Percentiles rank a stretch among this genome's conserved stretches.
phyloP scores from a whole-genome alignment of 2,329 filamentous ascomycete genomes.

The Dothistroma pini region DNA sequence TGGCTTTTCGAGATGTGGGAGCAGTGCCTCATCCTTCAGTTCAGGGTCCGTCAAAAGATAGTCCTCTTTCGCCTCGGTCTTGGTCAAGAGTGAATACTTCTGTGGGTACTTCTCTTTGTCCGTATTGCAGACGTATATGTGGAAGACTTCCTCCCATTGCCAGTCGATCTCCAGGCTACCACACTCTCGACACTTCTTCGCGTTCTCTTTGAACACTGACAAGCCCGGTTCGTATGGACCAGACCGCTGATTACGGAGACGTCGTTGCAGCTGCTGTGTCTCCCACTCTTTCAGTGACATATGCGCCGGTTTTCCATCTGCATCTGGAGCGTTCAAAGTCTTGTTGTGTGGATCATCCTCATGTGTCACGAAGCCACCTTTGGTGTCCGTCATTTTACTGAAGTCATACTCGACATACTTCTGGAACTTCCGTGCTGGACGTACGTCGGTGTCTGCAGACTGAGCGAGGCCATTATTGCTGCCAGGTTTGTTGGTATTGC shows the following conservation, averaged over 20 bases:
- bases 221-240: constrained; percentile 87
- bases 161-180: constrained; percentile 83
- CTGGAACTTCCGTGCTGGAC: constrained; percentile 80
- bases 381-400: constrained; percentile 96
- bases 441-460: constrained; percentile 54
- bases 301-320: constrained; percentile 68
- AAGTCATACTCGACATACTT: constrained; percentile 98
- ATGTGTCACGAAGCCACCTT: constrained; percentile 86
- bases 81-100: constrained; percentile 91
- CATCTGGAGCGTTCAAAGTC: constrained; percentile 59
- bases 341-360: constrained; percentile 91
- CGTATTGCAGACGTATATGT: constrained; percentile 66
- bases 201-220: constrained; percentile 64
- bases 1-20: constrained; percentile 82
- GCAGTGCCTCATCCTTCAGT: constrained; percentile 78
- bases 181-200: constrained; percentile 78
- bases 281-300: constrained; percentile 96
- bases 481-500: constrained; percentile 36
- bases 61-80: constrained; percentile 93
- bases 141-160: constrained; percentile 86
- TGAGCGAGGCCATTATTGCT: constrained; percentile 32
- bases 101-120: constrained; percentile 91
- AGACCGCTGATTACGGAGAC: constrained; percentile 66
- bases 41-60: constrained; percentile 95
- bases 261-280: constrained; percentile 68